A percentile compares a stretch with the other conserved stretches of the same genome.
These are phyloP conservation scores for Manihot esculenta DNA, from an alignment of 441 rosid species.

Conservation along the genomic window DNA sequence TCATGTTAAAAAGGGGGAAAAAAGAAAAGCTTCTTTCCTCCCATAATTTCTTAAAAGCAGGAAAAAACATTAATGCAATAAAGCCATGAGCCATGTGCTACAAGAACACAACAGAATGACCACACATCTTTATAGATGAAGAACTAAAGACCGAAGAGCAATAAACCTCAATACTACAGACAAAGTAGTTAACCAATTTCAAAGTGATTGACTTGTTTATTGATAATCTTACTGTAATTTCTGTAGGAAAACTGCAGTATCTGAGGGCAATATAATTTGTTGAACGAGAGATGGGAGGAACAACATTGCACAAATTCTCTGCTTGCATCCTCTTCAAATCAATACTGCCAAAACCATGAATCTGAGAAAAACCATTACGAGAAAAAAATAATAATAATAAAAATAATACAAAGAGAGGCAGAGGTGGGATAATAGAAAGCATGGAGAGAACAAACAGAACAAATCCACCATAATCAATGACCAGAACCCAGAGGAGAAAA, in stretches of 20 bases:
- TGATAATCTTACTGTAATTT: conserved; percentile 62
- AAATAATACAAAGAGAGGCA: conserved; percentile 14
- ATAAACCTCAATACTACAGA: neutral
- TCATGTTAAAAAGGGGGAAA: neutral
- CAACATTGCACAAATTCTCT: conserved; percentile 72
- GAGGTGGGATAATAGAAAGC: conserved; percentile 13
- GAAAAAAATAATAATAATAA: no score
- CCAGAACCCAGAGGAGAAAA: neutral
- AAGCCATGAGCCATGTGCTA: neutral
- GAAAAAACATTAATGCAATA: conserved; percentile 1
- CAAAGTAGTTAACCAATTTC: conserved; percentile 6
- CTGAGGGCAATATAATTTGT: conserved; percentile 84
- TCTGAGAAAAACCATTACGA: conserved; percentile 45
- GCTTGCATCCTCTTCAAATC: conserved; percentile 95
- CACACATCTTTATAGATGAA: neutral
- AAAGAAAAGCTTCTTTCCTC: neutral
- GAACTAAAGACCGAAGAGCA: neutral
- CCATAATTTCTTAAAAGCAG: neutral
- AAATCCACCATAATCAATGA: conserved; percentile 4
- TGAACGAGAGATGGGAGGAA: conserved; percentile 86
- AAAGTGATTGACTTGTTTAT: neutral
- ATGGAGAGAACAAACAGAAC: neutral
- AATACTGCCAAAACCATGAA: conserved; percentile 92
- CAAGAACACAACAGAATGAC: conserved; percentile 6
- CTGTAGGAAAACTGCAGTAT: conserved; percentile 57